Conservation (phyloP, 352 stramenopile genomes). For the Globisporangium emineosum region DNA sequence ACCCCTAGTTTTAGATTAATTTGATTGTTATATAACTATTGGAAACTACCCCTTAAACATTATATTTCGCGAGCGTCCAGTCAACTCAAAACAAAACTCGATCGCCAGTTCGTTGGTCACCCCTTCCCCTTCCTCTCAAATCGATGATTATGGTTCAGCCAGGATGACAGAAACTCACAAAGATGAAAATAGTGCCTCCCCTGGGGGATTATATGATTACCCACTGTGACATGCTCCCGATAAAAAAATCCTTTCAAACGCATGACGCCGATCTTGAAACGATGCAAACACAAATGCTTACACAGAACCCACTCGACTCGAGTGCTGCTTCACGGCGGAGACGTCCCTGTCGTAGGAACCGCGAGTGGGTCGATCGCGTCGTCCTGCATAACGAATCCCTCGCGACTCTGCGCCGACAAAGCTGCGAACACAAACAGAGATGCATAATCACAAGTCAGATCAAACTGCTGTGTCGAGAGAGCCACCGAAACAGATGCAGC, state of each 20-base stretch:
- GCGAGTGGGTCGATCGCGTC: constrained; percentile 11
- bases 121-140: not conserved
- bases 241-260: not conserved
- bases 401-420: constrained; percentile 54
- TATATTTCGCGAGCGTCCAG: not conserved
- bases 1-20: not conserved
- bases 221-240: not conserved
- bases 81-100: not conserved
- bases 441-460: not conserved
- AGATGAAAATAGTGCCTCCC: not conserved
- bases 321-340: constrained; percentile 1
- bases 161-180: not conserved
- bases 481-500: constrained; percentile 4
- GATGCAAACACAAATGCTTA: not conserved
- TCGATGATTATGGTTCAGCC: not conserved
- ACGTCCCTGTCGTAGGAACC: not conserved
- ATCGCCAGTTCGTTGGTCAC: not conserved
- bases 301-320: not conserved
- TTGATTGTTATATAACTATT: not conserved
- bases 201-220: not conserved
- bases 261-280: constrained; percentile 2
- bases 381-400: constrained; percentile 29
- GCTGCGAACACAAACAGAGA: constrained; percentile 24
- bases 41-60: not conserved
- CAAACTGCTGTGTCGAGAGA: not conserved